Percentiles rank a stretch among this genome's conserved stretches.
Conservation (phyloP, 495 filamentous ascomycete genomes). For the Penicillium salamii region DNA sequence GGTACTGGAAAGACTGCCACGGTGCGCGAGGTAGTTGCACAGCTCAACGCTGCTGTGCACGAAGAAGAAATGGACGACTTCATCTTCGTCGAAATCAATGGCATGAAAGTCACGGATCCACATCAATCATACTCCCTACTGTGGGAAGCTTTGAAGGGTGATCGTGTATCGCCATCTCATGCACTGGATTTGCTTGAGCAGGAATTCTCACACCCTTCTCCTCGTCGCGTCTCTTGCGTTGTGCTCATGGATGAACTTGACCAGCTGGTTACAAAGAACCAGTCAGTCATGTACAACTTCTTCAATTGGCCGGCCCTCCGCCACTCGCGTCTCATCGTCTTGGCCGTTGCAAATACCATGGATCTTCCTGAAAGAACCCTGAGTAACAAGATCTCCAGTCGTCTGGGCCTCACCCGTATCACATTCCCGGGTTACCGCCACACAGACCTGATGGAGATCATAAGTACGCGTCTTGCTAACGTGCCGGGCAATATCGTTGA, state of each 20-base stretch:
- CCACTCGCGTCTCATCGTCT: constrained; percentile 88
- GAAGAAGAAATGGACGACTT: constrained; percentile 97
- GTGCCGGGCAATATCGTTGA: constrained; percentile 90
- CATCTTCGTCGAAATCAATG: constrained; percentile 99
- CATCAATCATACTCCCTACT: constrained; percentile 94
- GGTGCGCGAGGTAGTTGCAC: constrained; percentile 88
- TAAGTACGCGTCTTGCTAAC: constrained; percentile 80
- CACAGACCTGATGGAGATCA: constrained; percentile 96
- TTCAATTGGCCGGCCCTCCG: constrained; percentile 98
- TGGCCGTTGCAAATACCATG: constrained; percentile 99
- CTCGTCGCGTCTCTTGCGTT: constrained; percentile 89
- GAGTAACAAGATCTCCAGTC: constrained; percentile 95
- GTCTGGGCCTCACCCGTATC: constrained; percentile 85
- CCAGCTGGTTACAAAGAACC: constrained; percentile 94
- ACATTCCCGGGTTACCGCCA: constrained; percentile 98
- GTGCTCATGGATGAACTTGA: constrained; percentile 99
- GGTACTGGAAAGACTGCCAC: constrained; percentile 99
- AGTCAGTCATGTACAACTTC: constrained; percentile 99
- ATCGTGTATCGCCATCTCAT: constrained; percentile 88
- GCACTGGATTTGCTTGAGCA: constrained; percentile 85
- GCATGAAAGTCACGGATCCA: constrained; percentile 98
- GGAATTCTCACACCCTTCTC: constrained; percentile 87
- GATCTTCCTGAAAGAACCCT: constrained; percentile 95
- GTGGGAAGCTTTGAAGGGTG: constrained; percentile 93
- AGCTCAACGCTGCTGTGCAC: constrained; percentile 78